These are phyloP conservation scores for Penicillium paxilli DNA, from an alignment of 495 filamentous ascomycete species.

Conservation along the genomic window DNA sequence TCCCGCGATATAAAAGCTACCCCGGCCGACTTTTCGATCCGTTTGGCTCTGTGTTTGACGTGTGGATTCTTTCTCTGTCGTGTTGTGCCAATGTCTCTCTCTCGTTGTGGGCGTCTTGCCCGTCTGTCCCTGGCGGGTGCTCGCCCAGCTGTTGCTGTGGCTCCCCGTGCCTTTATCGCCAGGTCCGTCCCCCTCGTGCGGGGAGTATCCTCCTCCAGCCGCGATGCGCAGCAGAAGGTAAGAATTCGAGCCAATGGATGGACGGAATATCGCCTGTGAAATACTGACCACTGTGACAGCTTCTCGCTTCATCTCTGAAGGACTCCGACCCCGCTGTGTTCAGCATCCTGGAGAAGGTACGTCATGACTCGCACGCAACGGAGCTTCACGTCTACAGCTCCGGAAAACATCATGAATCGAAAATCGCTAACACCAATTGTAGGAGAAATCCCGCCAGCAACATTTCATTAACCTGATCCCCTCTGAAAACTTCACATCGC, in stretches of 20 bases:
- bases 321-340: constrained; percentile 85
- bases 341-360: constrained; percentile 86
- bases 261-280: not conserved
- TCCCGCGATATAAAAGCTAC: constrained; percentile 20
- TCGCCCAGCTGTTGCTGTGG: constrained; percentile 19
- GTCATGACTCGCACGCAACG: constrained; percentile 21
- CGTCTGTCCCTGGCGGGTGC: constrained; percentile 39
- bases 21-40: constrained; percentile 24
- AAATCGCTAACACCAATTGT: constrained; percentile 15
- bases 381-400: not conserved
- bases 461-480: constrained; percentile 99
- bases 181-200: constrained; percentile 30
- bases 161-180: constrained; percentile 22
- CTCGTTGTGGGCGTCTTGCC: constrained; percentile 45
- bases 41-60: not conserved
- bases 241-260: constrained; percentile 12
- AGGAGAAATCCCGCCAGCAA: constrained; percentile 95
- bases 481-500: constrained; percentile 98
- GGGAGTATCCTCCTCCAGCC: constrained; percentile 38
- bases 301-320: constrained; percentile 75
- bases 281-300: constrained; percentile 44
- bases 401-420: not conserved
- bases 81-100: constrained; percentile 35
- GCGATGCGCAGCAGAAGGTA: constrained; percentile 47
- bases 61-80: constrained; percentile 8